A percentile compares a stretch with the other conserved stretches of the same genome.
Evolutionary conservation across 257 asterid species (phyloP).

Genomic region (Apocynum venetum): DNA sequence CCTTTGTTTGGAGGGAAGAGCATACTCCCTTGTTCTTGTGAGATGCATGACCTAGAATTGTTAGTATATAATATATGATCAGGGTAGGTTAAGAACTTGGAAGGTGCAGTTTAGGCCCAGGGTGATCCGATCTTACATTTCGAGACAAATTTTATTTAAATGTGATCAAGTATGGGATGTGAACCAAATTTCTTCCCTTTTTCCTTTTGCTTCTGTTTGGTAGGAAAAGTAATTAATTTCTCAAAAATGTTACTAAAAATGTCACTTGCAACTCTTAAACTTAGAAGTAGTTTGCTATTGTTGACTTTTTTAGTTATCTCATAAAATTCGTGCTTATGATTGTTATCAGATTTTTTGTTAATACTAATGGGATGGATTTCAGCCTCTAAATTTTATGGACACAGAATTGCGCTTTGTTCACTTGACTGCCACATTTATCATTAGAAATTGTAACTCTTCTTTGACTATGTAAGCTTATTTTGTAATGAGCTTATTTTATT

Average conservation of each 20-base stretch:
- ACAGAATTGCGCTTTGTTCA: not conserved
- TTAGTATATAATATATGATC: not conserved
- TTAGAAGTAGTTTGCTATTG: not conserved
- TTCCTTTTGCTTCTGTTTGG: not conserved
- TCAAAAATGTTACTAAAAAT: not conserved
- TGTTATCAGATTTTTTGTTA: not conserved
- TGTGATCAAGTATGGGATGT: not conserved
- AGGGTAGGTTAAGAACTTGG: not conserved
- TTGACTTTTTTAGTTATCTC: not conserved
- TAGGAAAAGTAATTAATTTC: not conserved
- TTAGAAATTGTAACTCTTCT: not conserved
- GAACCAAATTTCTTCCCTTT: not conserved
- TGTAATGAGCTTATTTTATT: not conserved
- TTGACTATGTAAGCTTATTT: not conserved
- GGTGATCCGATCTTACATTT: not conserved
- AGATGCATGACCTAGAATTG: not conserved
- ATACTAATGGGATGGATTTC: not conserved
- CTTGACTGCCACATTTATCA: not conserved
- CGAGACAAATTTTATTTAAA: not conserved
- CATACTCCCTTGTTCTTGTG: not conserved
- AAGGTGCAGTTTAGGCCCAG: not conserved
- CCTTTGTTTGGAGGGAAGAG: not conserved
- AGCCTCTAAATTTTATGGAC: not conserved
- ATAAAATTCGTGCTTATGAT: not conserved
- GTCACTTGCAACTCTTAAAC: not conserved